Base-by-base conservation (phyloP, 2,329 filamentous ascomycete genomes). In the Fusarium udum region DNA sequence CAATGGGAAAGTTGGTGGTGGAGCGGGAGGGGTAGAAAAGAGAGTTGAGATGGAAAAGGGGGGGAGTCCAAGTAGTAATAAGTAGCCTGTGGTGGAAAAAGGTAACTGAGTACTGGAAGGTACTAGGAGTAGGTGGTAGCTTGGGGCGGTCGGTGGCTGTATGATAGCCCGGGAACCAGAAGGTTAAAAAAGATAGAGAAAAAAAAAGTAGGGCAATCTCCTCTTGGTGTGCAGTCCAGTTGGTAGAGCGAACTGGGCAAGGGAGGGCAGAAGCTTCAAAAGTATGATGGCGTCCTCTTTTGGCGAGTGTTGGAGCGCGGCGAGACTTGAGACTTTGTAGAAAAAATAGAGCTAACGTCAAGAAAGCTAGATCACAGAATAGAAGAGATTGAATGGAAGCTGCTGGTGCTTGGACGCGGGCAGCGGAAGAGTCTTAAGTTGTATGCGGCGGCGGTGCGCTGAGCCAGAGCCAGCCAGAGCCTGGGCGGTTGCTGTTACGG, bases 11-110 rank as follows among this genome's bases (percentile, higher is more conserved):
- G 74, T 69, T 72, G 68, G 74, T 78, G 75, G 74, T 77, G 75
- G 75, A 78, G 75, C 63, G 67, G 72, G 72, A 78, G 75, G 75
- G 75, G 74, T 76, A 75, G 60, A 70, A 67, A 72, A 67, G 64
- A 61, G 69, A 74, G 72, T 70, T 72, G 60, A 51, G 67, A 64
- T 69, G 70, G 69, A 64, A 71, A 74, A 69, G 58, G 71, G 75
- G 74, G 75, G 75, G 74, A 76, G 75, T 77, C 74, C 61, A 61
- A 43, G 72, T 77, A 77, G 75, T 77, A 76, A 77, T 76, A 75
- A 55, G 75, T 76, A 69, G 61, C 67, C 61, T 51, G 32, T 40
- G 28, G 63, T 62, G 34, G 34, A 36, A 26, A 24, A 32, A 28
- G 36, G 53, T 26, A 32, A 45, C 22, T 45, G 46, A 39, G 42